Base-by-base conservation (phyloP, 2,329 filamentous ascomycete genomes). In the Hymenoscyphus fraxineus region DNA sequence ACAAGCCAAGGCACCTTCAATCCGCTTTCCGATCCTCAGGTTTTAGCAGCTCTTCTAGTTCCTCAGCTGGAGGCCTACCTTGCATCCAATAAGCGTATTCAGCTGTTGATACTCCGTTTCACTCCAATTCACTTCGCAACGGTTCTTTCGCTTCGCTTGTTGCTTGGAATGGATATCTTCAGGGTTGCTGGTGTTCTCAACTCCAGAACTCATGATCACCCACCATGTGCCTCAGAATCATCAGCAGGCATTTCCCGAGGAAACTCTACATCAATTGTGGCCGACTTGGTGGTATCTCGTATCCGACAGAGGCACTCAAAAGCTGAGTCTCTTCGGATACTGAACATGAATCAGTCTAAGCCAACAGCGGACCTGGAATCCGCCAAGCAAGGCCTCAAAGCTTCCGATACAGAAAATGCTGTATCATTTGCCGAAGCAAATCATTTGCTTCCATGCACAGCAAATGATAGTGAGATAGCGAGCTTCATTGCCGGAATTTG, bases 31-130 rank as follows among this genome's bases (percentile, higher is more conserved):
- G 82, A 85, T 68, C 79, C 83, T 1, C 77, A 80, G 27, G 76
- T 84, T 16, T 79, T 88, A 1, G 85, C 86, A 1, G 82, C 82
- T 0, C 77, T 87, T 1, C 79, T 88, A 27, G 78, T 88, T 47
- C 84, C 85, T 1, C 84, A 87, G 65, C 77, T 89, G 1, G 86
- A 88, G 69, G 81, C 81, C 0, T 88, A 86, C 66, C 77, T 88
- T 59, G 79, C 81, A 4, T 76, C 80, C 1, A 83, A 87, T 67
- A 71, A 79, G 2, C 77, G 80, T 44, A 81, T 84, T 22, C 81
- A 81, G 10, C 83, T 88, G 64, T 79, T 89, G 0, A 73, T 89
- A 5, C 77, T 89, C 9, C 83, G 88, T 63, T 88, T 85, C 66
- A 81, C 85, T 0, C 75, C 81, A 0, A 81, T 83, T 59, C 82